Evolutionary conservation across 129 eudicot species (phyloP).

Genomic region (Dittrichia graveolens): DNA sequence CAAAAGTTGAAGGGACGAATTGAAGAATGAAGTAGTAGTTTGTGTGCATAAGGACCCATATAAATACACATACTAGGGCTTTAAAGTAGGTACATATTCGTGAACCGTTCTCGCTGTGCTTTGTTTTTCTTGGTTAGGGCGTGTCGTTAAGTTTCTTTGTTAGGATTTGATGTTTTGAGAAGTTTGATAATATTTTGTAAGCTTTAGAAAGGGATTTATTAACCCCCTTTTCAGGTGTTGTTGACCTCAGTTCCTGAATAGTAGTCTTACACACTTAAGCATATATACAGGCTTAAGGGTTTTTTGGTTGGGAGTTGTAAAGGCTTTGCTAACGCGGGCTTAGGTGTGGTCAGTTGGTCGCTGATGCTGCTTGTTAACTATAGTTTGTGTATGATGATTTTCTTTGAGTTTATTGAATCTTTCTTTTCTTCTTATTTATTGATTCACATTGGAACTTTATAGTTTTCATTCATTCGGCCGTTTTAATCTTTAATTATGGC

Average conservation of each 20-base stretch:
- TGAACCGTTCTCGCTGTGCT: conserved; percentile 5
- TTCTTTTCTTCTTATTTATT: background rate
- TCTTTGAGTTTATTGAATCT: conserved; percentile 2
- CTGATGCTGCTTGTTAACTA: conserved; percentile 25
- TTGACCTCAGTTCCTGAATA: background rate
- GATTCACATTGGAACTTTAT: background rate
- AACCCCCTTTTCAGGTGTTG: conserved; percentile 22
- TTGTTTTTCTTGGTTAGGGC: conserved; percentile 13
- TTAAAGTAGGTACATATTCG: conserved; percentile 24
- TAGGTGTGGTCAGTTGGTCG: conserved; percentile 20
- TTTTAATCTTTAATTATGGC: background rate
- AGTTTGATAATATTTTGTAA: conserved; percentile 29
- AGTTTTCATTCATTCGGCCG: background rate
- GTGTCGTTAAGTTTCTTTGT: conserved; percentile 14
- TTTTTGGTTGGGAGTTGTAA: conserved; percentile 39
- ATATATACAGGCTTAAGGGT: conserved; percentile 17
- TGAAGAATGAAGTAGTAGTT: conserved; percentile 29
- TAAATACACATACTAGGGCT: conserved; percentile 26
- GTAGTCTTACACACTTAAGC: conserved; percentile 20
- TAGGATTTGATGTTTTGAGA: conserved; percentile 24
- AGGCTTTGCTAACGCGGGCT: conserved; percentile 30
- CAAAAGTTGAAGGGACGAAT: conserved; percentile 42
- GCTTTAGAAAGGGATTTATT: conserved; percentile 34
- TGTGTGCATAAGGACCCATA: conserved; percentile 22
- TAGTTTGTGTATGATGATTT: conserved; percentile 17